Percentiles rank a stretch among this genome's conserved stretches.
Conservation (phyloP, 177 flowering plant genomes). For the Vitis hybrid region DNA sequence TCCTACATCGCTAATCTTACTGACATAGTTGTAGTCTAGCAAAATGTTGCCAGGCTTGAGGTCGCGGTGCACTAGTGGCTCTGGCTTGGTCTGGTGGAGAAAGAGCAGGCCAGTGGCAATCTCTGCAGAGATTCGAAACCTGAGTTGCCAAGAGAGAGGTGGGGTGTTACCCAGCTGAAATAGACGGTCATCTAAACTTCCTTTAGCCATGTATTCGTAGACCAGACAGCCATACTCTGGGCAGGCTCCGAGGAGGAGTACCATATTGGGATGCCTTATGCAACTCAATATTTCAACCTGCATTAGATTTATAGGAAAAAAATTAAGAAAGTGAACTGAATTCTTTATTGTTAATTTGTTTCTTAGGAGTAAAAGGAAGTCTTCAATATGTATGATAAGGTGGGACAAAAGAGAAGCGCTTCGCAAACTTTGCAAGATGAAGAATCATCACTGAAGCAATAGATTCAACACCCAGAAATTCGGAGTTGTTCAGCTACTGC, state of each 20-base stretch:
- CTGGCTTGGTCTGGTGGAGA: constrained; percentile 55
- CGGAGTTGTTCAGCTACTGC: too few species aligned
- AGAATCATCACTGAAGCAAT: background rate
- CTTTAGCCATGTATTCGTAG: constrained; percentile 50
- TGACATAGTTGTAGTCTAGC: constrained; percentile 41
- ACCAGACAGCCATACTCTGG: constrained; percentile 50
- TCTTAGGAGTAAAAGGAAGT: background rate
- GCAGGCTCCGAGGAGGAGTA: constrained; percentile 55
- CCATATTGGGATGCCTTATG: constrained; percentile 55
- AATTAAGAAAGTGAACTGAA: background rate
- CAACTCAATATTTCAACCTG: constrained; percentile 50
- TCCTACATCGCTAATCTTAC: constrained; percentile 51
- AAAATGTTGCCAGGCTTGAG: constrained; percentile 53
- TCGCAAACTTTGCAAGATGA: background rate
- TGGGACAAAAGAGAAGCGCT: background rate
- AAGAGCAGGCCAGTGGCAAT: constrained; percentile 50
- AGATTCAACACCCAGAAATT: too few species aligned
- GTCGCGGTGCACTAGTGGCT: constrained; percentile 55
- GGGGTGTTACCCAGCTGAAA: constrained; percentile 28
- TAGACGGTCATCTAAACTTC: constrained; percentile 49
- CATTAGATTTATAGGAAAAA: background rate
- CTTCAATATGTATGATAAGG: background rate
- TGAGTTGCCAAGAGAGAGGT: constrained; percentile 37
- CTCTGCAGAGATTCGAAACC: constrained; percentile 54
- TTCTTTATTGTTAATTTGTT: background rate